A percentile compares a stretch with the other conserved stretches of the same genome.
Conservation (phyloP, 495 filamentous ascomycete species). For the Ascodesmis nigricans region DNA sequence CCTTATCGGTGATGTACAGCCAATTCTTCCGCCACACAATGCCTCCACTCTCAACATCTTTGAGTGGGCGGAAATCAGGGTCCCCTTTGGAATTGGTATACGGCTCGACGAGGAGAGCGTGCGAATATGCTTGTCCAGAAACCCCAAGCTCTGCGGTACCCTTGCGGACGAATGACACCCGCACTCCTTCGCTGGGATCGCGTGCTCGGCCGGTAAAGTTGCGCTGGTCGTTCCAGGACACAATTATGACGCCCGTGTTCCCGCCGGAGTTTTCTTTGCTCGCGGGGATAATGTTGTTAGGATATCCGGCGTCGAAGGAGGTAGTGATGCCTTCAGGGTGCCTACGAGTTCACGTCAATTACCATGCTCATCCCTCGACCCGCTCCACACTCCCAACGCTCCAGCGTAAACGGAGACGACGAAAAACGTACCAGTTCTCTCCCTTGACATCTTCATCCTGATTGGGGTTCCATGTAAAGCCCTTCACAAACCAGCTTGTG, state of each 20-base stretch:
- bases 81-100: neutral
- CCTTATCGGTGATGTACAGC: neutral
- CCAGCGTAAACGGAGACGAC: too few species aligned
- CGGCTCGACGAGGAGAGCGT: constrained; percentile 4
- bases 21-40: constrained; percentile 2
- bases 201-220: neutral
- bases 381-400: too few species aligned
- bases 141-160: neutral
- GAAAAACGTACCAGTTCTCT: neutral
- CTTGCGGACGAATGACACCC: constrained; percentile 1
- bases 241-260: neutral
- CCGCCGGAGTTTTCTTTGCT: too few species aligned
- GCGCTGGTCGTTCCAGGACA: constrained; percentile 4
- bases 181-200: constrained; percentile 1
- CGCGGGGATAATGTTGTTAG: neutral
- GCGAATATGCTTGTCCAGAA: neutral
- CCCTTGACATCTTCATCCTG: neutral
- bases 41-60: constrained; percentile 1
- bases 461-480: constrained; percentile 1
- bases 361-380: too few species aligned
- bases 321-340: constrained; percentile 1
- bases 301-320: neutral
- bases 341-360: too few species aligned
- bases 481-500: neutral
- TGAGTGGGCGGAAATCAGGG: neutral